Base-by-base conservation (phyloP, 2,329 filamentous ascomycete species). In the Cercospora berteroae region DNA sequence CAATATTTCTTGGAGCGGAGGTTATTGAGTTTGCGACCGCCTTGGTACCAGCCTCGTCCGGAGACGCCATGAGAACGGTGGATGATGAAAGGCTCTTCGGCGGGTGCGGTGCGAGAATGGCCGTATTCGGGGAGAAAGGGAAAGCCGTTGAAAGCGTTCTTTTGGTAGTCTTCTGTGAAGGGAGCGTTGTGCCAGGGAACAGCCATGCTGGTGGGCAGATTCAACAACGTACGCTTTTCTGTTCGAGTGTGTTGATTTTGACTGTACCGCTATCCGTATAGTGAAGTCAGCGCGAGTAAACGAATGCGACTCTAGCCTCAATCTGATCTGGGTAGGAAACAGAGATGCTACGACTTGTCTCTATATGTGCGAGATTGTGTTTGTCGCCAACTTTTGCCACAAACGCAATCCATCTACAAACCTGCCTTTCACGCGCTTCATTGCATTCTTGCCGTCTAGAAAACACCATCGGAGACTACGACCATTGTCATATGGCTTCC, bases 1-100 rank as follows among this genome's bases (percentile, higher is more conserved):
- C 78, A 81, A 73, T 80, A 79, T 58, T 81, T 79, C 23, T 77
- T 75, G n/a, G 77, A 73, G 64, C 78, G 79, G 12, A 78, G 73
- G 18, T 72, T 62, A 23, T 63, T 71, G 2, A 73, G 57, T 25
- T 69, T 71, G 25, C 60, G 61, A 10, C 64, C 67, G 23, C 74
- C 72, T 68, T 74, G 73, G 23, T 72, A 70, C 75, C 75, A 77
- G 44, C 72, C 67, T 4, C 67, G 58, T 27, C 48, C 33, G 1
- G 52, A 13, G 18, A 63, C 60, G 20, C 67, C 60, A 39, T 66
- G 55, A 6, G 68, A 36, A 36, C 68, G 66, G 63, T 67, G 71
- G 50, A 73, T 67, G 67, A 74, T 67, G 68, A 71, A 77, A 8
- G 75, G 75, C 20, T 69, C 67, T 68, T 76, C 74, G 60, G 63